Conservation (phyloP, 2,329 filamentous ascomycete genomes). For the Pseudocercospora fuligena region DNA sequence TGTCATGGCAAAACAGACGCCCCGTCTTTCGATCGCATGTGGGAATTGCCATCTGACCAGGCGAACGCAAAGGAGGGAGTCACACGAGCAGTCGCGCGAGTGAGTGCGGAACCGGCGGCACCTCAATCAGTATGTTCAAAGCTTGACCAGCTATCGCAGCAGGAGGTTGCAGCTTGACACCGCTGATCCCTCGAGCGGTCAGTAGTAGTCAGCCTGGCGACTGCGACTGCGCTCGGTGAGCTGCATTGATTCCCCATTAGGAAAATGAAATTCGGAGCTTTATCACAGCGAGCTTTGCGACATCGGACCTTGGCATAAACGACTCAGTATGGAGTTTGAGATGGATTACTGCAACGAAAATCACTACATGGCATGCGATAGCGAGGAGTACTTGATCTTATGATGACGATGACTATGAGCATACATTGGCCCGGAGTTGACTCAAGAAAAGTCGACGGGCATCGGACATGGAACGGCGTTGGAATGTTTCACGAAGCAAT, state of each 20-base stretch:
- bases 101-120: constrained; percentile 21
- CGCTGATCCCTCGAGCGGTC: constrained; percentile 1
- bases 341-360: not conserved
- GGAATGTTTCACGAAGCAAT: no score
- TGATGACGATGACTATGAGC: constrained; percentile 1
- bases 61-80: constrained; percentile 29
- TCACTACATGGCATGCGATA: not conserved
- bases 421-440: not conserved
- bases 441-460: not conserved
- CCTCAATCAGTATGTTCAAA: constrained; percentile 17
- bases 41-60: constrained; percentile 36
- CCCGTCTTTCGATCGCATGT: constrained; percentile 37
- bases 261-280: constrained; percentile 3
- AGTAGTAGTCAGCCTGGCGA: not conserved
- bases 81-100: constrained; percentile 35
- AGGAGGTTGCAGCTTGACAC: constrained; percentile 5
- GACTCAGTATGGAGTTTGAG: not conserved
- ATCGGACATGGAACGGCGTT: not conserved
- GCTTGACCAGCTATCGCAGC: not conserved
- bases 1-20: constrained; percentile 38
- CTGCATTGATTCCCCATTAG: not conserved
- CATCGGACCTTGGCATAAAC: constrained; percentile 3
- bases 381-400: not conserved
- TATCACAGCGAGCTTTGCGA: constrained; percentile 8
- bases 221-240: not conserved